Conservation (phyloP, 2,329 filamentous ascomycete species). For the Colletotrichum sp. region DNA sequence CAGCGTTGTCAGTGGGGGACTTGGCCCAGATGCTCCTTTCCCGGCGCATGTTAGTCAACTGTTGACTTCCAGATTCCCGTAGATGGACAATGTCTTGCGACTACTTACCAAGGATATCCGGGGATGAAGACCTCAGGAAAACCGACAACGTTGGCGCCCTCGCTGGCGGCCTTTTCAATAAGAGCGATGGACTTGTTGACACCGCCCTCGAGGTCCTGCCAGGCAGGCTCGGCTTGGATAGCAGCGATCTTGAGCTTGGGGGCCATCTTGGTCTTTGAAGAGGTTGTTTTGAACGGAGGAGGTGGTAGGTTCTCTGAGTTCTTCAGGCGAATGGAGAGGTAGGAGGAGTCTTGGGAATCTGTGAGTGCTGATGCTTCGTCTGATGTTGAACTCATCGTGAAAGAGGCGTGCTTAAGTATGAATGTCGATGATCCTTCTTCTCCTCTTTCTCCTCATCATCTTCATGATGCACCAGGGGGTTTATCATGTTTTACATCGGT, state of each 20-base stretch:
- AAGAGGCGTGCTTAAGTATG: neutral
- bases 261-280: neutral
- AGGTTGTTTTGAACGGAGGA: neutral
- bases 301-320: neutral
- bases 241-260: conserved; percentile 27
- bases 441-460: neutral
- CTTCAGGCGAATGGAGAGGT: neutral
- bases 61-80: neutral
- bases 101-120: conserved; percentile 48
- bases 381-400: neutral
- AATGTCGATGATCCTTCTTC: neutral
- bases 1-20: conserved; percentile 33
- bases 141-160: conserved; percentile 36
- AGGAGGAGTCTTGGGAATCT: neutral
- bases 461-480: neutral
- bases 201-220: conserved; percentile 31
- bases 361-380: neutral
- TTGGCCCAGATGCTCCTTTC: conserved; percentile 32
- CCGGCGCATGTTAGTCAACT: neutral
- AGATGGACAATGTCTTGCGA: neutral
- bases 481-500: neutral
- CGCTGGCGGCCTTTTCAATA: conserved; percentile 33
- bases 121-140: conserved; percentile 52
- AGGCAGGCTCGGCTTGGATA: conserved; percentile 29
- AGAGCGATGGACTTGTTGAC: conserved; percentile 39